Evolutionary conservation across 2,329 filamentous ascomycete species (phyloP), one percentile per base, ranked within the genome.

Genomic region (Colletotrichum sublineola): DNA sequence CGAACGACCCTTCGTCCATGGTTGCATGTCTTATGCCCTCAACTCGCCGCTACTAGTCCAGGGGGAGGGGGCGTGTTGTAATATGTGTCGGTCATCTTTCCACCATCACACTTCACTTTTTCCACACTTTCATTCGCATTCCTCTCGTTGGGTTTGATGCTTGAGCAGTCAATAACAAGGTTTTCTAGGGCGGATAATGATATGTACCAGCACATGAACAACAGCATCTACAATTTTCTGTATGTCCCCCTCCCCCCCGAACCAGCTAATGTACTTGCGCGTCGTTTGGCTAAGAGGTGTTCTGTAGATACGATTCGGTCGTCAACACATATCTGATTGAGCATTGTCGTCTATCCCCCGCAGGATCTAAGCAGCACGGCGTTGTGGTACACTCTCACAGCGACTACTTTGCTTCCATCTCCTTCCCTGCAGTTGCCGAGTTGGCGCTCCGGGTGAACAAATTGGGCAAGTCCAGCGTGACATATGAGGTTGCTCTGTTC

Each of bases 141-240:
- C 38, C 71, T 72, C 63, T 68, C 67, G 5, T 61, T 29, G 31
- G 31, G 52, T 55, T 63, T 46, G 40, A 36, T 60, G 62, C 50
- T 60, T 46, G 57, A 36, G 29, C 50, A 69, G 57, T 69, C 61
- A 56, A 58, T 73, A 65, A 74, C 70, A 57, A 67, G 55, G 58
- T 73, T 67, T 71, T 67, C 31, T 69, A 95, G 94, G 94, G 91
- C 90, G 80, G 95, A 97, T 82, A 97, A 97, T 80, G 95, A 97
- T 84, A 96, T 97, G 93, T 97, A 96, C 82, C 88, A 94, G 73
- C 96, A 98, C 80, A 90, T 97, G 86, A 97, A 97, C 84, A 97
- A 97, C 80, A 93, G 91, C 52, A 88, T 96, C 66, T 97, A 97
- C 82, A 93, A 93, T 77, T 92, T 93, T 74, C 87, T 97, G 87